Evolutionary conservation across 768 basidiomycete genomes (phyloP), one percentile per base, ranked within the genome.

Genomic region (Suillus bovinus): DNA sequence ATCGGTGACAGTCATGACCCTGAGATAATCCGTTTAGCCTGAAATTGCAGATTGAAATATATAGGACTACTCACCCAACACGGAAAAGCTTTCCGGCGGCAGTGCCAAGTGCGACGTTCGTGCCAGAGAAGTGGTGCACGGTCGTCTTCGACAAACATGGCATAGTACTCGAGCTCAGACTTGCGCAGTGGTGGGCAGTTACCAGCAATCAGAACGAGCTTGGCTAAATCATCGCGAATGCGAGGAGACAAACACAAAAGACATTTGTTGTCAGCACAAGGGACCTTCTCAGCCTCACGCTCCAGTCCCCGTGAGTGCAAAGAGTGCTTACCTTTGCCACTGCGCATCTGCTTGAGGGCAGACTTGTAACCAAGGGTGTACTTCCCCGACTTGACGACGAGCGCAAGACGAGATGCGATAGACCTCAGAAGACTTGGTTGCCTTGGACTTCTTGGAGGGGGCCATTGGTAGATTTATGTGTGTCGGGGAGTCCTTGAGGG

Each of bases 11-110:
- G 95, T 95, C 95, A 99, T 97, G 74, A 98, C 93, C 84, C 96
- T 95, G 65, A 11, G 61, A 56, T 57, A 47, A 60, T 34, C 22
- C 27, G 58, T 11, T 53, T 39, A 56, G 55, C 38, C 29, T 39
- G 17, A 10, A 22, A 17, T 27, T 11, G 39, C 2, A 11, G 5
- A 29, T 20, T 17, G 38, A 10, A 42, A 20, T 41, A 22, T 14
- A 58, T 3, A 14, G 10, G 17, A 29, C 16, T 20, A 78, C 84
- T 58, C 60, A 94, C 93, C 94, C 96, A 64, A 99, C 96, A 69
- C 96, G 94, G 93, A 98, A 99, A 69, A 99, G 89, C 81, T 96
- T 96, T 77, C 97, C 97, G 63, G 97, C 96, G 77, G 97, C 97
- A 57, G 97, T 99, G 62, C 97, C 97, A 67, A 99, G 90, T 63